These are phyloP conservation scores for Aspergillus panamensis DNA, from an alignment of 495 filamentous ascomycete genomes.

Conservation along the genomic window DNA sequence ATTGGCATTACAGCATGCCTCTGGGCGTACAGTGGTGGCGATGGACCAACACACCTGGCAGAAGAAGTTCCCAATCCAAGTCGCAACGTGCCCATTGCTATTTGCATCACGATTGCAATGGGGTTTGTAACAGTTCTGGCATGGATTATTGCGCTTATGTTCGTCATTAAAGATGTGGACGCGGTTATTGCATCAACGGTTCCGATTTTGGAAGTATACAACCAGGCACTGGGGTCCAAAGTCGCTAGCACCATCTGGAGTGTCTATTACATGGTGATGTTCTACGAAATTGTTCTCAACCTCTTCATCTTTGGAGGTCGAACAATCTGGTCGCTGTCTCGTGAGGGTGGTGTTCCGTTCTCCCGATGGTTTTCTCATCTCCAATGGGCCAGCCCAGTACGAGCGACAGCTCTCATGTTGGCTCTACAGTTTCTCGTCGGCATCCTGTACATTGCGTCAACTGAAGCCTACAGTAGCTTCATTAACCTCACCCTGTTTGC, in stretches of 20 bases:
- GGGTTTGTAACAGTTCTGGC: slow-evolving; percentile 34
- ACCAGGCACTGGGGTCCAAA: slow-evolving; percentile 16
- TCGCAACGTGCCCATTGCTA: slow-evolving; percentile 29
- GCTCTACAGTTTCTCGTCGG: slow-evolving; percentile 34
- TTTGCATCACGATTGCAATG: slow-evolving; percentile 37
- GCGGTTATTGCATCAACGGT: slow-evolving; percentile 22
- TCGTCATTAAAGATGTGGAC: slow-evolving; percentile 30
- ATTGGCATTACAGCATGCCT: neutral
- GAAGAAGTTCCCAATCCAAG: slow-evolving; percentile 34
- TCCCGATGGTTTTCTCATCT: slow-evolving; percentile 25
- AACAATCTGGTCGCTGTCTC: slow-evolving; percentile 39
- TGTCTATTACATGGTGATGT: too few species aligned
- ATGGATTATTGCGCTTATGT: slow-evolving; percentile 34
- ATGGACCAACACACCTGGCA: slow-evolving; percentile 21
- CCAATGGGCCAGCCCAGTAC: slow-evolving; percentile 22
- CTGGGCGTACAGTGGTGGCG: neutral
- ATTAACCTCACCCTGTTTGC: slow-evolving; percentile 37
- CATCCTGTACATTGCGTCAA: slow-evolving; percentile 38
- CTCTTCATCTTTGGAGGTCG: slow-evolving; percentile 28
- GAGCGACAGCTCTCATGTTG: slow-evolving; percentile 28
- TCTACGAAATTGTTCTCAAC: slow-evolving; percentile 22
- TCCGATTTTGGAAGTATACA: slow-evolving; percentile 27
- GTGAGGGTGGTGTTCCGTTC: slow-evolving; percentile 22
- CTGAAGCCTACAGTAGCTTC: slow-evolving; percentile 42
- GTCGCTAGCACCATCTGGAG: slow-evolving; percentile 11